Conservation (phyloP, 805 yeast genomes). For the Kodamaea sagamina region DNA sequence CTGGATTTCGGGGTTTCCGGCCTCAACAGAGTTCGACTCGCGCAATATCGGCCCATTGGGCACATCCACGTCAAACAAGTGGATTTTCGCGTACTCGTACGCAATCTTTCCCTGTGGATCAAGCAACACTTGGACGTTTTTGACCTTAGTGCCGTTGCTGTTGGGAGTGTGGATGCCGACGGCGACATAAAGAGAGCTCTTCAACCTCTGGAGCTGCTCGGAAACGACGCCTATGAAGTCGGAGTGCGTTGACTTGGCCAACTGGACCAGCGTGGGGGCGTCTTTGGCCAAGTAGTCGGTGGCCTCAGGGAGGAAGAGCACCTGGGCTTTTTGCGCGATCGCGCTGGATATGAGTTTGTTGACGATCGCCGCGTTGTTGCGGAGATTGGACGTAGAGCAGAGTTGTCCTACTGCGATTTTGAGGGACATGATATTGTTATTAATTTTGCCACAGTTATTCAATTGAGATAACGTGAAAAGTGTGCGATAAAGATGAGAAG, state of each 20-base stretch:
- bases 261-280: slow-evolving; percentile 60
- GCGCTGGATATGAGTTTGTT: slow-evolving; percentile 65
- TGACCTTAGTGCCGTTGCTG: slow-evolving; percentile 38
- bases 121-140: slow-evolving; percentile 76
- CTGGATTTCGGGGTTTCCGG: slow-evolving; percentile 56
- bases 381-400: slow-evolving; percentile 66
- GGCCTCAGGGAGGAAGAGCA: slow-evolving; percentile 90
- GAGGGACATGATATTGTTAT: slow-evolving; percentile 26
- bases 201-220: slow-evolving; percentile 46
- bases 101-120: slow-evolving; percentile 61
- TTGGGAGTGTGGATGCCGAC: slow-evolving; percentile 91
- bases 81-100: slow-evolving; percentile 79
- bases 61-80: slow-evolving; percentile 85
- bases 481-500: too few species aligned
- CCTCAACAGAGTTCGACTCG: slow-evolving; percentile 79
- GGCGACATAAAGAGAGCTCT: slow-evolving; percentile 60
- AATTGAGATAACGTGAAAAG: too few species aligned
- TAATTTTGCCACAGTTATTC: too few species aligned
- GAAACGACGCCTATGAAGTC: slow-evolving; percentile 48
- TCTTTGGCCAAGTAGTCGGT: slow-evolving; percentile 80
- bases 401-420: slow-evolving; percentile 85
- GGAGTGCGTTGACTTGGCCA: slow-evolving; percentile 49
- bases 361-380: slow-evolving; percentile 60
- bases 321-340: slow-evolving; percentile 56
- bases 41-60: slow-evolving; percentile 77